A percentile compares a stretch with the other conserved stretches of the same genome.
Evolutionary conservation across 2,329 filamentous ascomycete genomes (phyloP).

Genomic region (Penicillium palitans): DNA sequence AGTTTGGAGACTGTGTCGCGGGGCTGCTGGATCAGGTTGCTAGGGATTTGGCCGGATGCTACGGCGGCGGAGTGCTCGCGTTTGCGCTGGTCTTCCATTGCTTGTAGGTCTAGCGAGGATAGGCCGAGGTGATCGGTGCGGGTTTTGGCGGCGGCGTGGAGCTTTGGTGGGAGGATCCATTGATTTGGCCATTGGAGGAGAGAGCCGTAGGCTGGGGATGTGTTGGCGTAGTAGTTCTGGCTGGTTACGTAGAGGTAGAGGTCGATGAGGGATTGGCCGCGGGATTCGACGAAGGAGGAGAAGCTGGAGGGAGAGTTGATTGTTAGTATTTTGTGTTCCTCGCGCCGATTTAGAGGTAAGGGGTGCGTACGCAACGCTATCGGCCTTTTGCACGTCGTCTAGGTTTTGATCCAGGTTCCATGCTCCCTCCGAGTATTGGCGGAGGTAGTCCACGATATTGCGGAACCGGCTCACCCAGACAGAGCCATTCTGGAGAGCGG

Average conservation of each 20-base stretch:
- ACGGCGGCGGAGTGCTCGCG: slow-evolving; percentile 43
- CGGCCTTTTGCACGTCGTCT: slow-evolving; percentile 46
- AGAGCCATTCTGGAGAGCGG: slow-evolving; percentile 57
- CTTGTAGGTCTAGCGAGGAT: slow-evolving; percentile 65
- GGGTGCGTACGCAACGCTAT: slow-evolving; percentile 50
- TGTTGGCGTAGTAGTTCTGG: slow-evolving; percentile 77
- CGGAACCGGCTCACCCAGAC: slow-evolving; percentile 55
- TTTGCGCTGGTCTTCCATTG: slow-evolving; percentile 42
- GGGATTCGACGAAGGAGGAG: slow-evolving; percentile 70
- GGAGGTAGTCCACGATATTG: slow-evolving; percentile 55
- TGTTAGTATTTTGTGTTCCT: not conserved
- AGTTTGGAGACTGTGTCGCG: slow-evolving; percentile 62
- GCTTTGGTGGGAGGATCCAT: slow-evolving; percentile 76
- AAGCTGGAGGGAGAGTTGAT: slow-evolving; percentile 29
- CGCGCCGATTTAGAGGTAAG: not conserved
- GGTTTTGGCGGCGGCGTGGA: slow-evolving; percentile 68
- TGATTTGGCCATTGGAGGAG: slow-evolving; percentile 84
- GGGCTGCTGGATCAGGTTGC: slow-evolving; percentile 55
- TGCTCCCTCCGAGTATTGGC: slow-evolving; percentile 47
- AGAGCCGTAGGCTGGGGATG: slow-evolving; percentile 75
- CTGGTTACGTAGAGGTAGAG: slow-evolving; percentile 88
- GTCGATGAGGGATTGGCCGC: slow-evolving; percentile 76
- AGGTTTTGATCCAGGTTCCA: slow-evolving; percentile 52
- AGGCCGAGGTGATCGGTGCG: slow-evolving; percentile 71
- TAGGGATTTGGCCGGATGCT: slow-evolving; percentile 41